These are phyloP conservation scores for Blastocladiella britannica DNA, from an alignment of 192 early-diverging fungal species.

Conservation along the genomic window DNA sequence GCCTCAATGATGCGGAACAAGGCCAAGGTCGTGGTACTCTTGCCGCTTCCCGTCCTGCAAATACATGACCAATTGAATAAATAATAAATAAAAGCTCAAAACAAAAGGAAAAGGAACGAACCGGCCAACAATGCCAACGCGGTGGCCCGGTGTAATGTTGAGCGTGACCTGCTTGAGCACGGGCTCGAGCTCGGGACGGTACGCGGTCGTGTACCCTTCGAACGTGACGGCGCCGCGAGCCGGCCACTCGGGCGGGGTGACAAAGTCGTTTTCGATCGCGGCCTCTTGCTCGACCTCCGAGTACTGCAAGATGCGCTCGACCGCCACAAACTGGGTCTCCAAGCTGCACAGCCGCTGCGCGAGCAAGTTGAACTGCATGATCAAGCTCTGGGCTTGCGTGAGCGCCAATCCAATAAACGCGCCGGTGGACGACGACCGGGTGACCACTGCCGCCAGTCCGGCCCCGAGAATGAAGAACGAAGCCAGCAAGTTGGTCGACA, in stretches of 20 bases:
- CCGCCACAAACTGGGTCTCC: conserved; percentile 71
- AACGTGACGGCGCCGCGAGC: conserved; percentile 43
- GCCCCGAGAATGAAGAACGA: conserved; percentile 52
- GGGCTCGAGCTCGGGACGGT: conserved; percentile 45
- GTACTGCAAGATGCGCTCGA: conserved; percentile 77
- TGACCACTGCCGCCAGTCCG: conserved; percentile 37
- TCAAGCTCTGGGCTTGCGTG: conserved; percentile 70
- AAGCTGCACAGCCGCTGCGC: conserved; percentile 50
- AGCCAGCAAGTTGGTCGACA: conserved; percentile 57
- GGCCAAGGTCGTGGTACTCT: conserved; percentile 50
- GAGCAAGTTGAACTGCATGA: conserved; percentile 56
- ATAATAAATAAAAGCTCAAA: no score
- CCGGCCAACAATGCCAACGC: conserved; percentile 82
- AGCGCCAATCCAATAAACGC: conserved; percentile 73
- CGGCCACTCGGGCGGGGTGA: conserved; percentile 42
- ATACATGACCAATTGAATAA: no score
- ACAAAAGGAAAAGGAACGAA: no score
- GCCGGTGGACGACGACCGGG: conserved; percentile 40
- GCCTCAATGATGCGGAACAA: conserved; percentile 66
- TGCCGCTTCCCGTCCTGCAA: conserved; percentile 51
- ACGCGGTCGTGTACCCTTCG: conserved; percentile 42
- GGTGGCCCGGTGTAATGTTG: conserved; percentile 40
- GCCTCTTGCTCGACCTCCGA: conserved; percentile 61
- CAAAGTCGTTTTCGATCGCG: conserved; percentile 24
- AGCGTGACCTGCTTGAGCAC: conserved; percentile 63